Conservation (phyloP, 805 yeast genomes). For the Ascoidea rubescens region DNA sequence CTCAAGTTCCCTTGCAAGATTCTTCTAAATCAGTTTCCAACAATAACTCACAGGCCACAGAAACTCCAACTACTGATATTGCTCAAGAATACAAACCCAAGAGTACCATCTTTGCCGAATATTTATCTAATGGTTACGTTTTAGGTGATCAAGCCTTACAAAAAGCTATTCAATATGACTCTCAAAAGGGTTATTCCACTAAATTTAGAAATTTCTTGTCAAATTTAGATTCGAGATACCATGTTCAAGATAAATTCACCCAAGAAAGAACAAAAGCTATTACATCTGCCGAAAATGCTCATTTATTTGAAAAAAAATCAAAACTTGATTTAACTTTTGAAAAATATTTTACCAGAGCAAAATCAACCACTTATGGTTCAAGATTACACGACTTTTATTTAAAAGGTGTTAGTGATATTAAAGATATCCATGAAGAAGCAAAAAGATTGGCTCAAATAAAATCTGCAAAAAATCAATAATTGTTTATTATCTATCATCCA, state of each 20-base stretch:
- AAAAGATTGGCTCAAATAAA: conserved; percentile 51
- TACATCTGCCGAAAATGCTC: conserved; percentile 18
- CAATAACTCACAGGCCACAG: background rate
- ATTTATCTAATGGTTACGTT: conserved; percentile 59
- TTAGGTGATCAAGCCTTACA: conserved; percentile 47
- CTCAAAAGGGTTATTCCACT: conserved; percentile 44
- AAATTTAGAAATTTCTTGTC: conserved; percentile 43
- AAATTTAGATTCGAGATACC: conserved; percentile 46
- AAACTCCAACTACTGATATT: conserved; percentile 25
- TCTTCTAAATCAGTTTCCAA: background rate
- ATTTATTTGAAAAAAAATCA: conserved; percentile 19
- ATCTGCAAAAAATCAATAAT: conserved; percentile 15
- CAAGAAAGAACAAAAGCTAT: conserved; percentile 6
- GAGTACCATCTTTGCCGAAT: conserved; percentile 60
- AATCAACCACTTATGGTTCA: conserved; percentile 30
- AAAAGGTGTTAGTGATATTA: conserved; percentile 37
- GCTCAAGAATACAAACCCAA: conserved; percentile 71
- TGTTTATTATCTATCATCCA: too few relatives aligned
- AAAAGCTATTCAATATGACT: conserved; percentile 49
- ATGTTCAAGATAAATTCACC: conserved; percentile 39
- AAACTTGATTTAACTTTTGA: conserved; percentile 27
- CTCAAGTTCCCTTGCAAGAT: conserved; percentile 6
- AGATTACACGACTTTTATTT: conserved; percentile 50
- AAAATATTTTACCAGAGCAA: conserved; percentile 22
- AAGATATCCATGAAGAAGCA: conserved; percentile 63